Percentiles rank a stretch among this genome's conserved stretches.
Conservation (phyloP, 306 rosid species). For the Dalbergia oliveri region DNA sequence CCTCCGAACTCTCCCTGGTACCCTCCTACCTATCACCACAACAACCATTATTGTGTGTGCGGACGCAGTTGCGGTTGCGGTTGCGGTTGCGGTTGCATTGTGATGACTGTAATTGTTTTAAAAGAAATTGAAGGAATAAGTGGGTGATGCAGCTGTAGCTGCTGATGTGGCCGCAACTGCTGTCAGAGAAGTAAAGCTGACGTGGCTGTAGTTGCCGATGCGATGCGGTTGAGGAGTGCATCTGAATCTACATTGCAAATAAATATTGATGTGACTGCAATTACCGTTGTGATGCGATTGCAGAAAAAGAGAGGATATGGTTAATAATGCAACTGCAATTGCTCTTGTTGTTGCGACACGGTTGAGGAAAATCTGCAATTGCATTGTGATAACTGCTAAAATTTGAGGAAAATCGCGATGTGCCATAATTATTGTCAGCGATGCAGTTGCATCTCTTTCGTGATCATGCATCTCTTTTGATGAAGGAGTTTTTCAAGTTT, state of each 20-base stretch:
- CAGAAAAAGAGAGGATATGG: not conserved
- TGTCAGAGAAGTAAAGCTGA: too few species aligned
- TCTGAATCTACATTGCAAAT: not conserved
- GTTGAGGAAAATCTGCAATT: too few species aligned
- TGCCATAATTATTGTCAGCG: too few species aligned
- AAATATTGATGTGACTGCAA: not conserved
- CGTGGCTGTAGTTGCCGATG: not conserved
- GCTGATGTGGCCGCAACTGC: too few species aligned
- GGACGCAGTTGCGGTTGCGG: not conserved
- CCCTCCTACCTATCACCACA: too few species aligned
- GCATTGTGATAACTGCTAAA: not conserved
- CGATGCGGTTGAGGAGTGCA: not conserved
- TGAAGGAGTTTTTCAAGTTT: not conserved
- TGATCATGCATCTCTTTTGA: not conserved
- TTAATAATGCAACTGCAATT: too few species aligned
- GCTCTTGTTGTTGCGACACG: not conserved
- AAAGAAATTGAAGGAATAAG: too few species aligned
- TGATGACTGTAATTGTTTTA: too few species aligned
- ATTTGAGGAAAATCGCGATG: too few species aligned
- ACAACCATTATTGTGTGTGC: too few species aligned
- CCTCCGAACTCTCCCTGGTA: constrained; percentile 83
- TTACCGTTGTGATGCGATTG: not conserved
- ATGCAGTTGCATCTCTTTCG: too few species aligned
- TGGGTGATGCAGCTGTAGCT: too few species aligned
- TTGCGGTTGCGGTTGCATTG: not conserved